Evolutionary conservation across 208 protist species (phyloP).

Genomic region (Zelonia costaricensis): DNA sequence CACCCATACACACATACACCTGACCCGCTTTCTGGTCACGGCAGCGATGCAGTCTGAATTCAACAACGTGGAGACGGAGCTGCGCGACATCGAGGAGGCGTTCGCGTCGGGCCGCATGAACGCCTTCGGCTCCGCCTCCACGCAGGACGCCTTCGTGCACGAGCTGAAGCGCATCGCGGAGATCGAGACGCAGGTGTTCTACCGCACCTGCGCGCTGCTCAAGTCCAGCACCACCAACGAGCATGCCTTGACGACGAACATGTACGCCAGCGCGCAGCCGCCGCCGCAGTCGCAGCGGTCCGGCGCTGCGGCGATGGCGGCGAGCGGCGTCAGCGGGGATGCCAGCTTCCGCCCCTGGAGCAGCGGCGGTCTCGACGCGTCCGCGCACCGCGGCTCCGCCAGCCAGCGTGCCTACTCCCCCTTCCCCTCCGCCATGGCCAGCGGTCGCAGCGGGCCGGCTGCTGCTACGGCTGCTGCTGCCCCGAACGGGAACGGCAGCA

Average conservation of each 20-base stretch:
- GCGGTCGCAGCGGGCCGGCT: background rate
- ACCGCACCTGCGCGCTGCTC: slow-evolving; percentile 74
- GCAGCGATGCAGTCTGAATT: slow-evolving; percentile 65
- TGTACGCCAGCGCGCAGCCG: slow-evolving; percentile 61
- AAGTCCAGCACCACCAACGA: slow-evolving; percentile 62
- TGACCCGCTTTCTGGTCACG: too few relatives aligned
- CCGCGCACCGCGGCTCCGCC: slow-evolving; percentile 8
- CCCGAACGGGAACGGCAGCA: background rate
- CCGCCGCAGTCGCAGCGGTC: slow-evolving; percentile 31
- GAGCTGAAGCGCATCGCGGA: slow-evolving; percentile 79
- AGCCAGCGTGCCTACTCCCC: background rate
- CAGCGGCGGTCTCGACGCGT: slow-evolving; percentile 29
- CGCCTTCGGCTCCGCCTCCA: slow-evolving; percentile 67
- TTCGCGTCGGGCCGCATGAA: slow-evolving; percentile 86
- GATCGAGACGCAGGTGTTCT: slow-evolving; percentile 87
- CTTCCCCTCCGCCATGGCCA: slow-evolving; percentile 1
- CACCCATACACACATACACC: slow-evolving; percentile 2
- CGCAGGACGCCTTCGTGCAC: slow-evolving; percentile 73
- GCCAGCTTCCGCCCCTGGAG: slow-evolving; percentile 27
- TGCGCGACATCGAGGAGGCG: slow-evolving; percentile 81
- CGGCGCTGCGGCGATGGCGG: slow-evolving; percentile 2
- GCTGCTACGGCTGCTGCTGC: too few relatives aligned
- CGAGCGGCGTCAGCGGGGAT: slow-evolving; percentile 15
- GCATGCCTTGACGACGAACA: slow-evolving; percentile 61
- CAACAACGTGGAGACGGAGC: slow-evolving; percentile 72